phyloP scores from a whole-genome alignment of 805 yeast genomes.

The Lachancea kluyveri region DNA sequence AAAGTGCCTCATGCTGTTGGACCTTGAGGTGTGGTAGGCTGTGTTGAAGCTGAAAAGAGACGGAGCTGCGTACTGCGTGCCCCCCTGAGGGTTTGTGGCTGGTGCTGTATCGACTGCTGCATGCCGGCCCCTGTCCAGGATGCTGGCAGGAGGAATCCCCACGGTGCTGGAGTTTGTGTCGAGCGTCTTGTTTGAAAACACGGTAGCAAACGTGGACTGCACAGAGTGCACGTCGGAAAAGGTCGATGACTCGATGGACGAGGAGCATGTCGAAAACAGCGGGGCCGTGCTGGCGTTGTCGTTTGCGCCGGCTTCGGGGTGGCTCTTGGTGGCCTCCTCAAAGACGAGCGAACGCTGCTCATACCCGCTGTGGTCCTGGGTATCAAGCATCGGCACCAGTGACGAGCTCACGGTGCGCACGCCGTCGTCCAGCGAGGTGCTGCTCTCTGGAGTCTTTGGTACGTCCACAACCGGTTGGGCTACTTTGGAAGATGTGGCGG shows the following conservation, averaged over 20 bases:
- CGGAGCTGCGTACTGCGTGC: conserved; percentile 11
- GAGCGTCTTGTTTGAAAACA: conserved; percentile 31
- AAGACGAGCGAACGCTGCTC: neutral
- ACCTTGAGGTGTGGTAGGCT: conserved; percentile 12
- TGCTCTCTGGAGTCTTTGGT: no score
- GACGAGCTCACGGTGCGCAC: no score
- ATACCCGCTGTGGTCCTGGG: neutral
- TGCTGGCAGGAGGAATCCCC: conserved; percentile 71
- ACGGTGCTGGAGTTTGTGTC: conserved; percentile 58
- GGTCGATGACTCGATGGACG: conserved; percentile 33
- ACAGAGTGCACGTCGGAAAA: conserved; percentile 31
- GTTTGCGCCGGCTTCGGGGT: conserved; percentile 1
- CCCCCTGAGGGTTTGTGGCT: no score
- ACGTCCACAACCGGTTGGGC: no score
- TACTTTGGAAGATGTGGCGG: no score
- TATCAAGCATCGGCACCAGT: conserved; percentile 1
- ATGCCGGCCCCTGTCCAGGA: conserved; percentile 46
- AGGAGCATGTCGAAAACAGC: conserved; percentile 29
- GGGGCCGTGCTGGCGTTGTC: conserved; percentile 31
- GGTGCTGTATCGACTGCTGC: conserved; percentile 14
- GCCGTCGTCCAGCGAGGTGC: no score
- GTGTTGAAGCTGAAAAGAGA: conserved; percentile 7
- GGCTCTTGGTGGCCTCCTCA: conserved; percentile 3
- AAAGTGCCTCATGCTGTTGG: conserved; percentile 17
- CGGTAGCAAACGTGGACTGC: conserved; percentile 33